A percentile compares a stretch with the other conserved stretches of the same genome.
Conservation (phyloP, 495 filamentous ascomycete genomes). For the Neurospora sp. region DNA sequence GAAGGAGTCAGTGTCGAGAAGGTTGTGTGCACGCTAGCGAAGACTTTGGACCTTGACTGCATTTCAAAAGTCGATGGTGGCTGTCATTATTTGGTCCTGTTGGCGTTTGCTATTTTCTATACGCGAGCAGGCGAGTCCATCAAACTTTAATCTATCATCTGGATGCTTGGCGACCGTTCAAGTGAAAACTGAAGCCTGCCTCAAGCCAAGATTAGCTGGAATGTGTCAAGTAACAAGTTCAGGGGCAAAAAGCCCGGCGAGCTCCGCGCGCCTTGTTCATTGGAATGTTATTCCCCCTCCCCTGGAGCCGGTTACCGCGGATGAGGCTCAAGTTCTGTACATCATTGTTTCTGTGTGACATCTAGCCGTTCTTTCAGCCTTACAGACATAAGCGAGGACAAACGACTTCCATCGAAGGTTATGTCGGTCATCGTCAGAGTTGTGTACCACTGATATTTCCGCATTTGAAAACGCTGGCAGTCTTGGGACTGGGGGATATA, state of each 20-base stretch:
- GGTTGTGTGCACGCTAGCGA: neutral
- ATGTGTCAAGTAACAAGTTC: neutral
- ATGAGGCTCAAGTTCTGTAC: neutral
- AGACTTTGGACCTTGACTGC: neutral
- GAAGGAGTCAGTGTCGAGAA: neutral
- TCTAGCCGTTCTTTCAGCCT: neutral
- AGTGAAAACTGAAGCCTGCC: neutral
- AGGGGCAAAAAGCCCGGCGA: neutral
- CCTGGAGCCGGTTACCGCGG: neutral
- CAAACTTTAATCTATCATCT: neutral
- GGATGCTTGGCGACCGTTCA: neutral
- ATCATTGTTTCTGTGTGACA: neutral
- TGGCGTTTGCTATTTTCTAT: neutral
- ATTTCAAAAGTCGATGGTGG: neutral
- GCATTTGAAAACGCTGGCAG: neutral
- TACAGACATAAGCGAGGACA: neutral
- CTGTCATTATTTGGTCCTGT: neutral
- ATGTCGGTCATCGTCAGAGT: neutral
- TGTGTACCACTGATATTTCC: neutral
- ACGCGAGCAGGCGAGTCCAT: neutral
- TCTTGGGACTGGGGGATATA: too few relatives aligned
- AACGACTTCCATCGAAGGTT: neutral
- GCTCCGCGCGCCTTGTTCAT: neutral
- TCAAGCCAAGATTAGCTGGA: neutral
- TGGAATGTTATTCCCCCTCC: neutral